These are phyloP conservation scores for Coleophoma crateriformis DNA, from an alignment of 2,329 filamentous ascomycete species.

Conservation along the genomic window DNA sequence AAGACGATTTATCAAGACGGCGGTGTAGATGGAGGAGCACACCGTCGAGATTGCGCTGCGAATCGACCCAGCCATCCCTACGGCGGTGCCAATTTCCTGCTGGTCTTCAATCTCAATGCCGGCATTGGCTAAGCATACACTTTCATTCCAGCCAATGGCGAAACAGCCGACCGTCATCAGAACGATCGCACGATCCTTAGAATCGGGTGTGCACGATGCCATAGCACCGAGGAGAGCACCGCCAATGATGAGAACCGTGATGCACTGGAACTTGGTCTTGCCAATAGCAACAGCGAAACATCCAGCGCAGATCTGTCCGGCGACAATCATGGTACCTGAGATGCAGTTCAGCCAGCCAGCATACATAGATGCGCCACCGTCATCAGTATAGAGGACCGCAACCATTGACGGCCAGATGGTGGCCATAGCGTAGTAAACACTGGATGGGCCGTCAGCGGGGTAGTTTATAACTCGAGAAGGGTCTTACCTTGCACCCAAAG, in stretches of 20 bases:
- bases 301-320: slow-evolving; percentile 17
- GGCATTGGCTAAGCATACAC: slow-evolving; percentile 27
- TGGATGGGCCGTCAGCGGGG: slow-evolving; percentile 1
- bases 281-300: slow-evolving; percentile 28
- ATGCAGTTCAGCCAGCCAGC: background rate
- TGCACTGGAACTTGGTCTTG: slow-evolving; percentile 27
- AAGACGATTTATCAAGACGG: slow-evolving; percentile 29
- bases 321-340: background rate
- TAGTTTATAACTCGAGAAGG: background rate
- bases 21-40: slow-evolving; percentile 28
- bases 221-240: background rate
- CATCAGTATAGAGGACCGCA: slow-evolving; percentile 24
- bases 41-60: slow-evolving; percentile 29
- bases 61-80: slow-evolving; percentile 29
- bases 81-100: slow-evolving; percentile 27
- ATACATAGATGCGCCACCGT: background rate
- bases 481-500: slow-evolving; percentile 23
- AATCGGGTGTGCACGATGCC: background rate
- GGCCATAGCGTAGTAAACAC: slow-evolving; percentile 31
- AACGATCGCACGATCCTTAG: background rate
- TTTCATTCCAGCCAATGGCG: slow-evolving; percentile 30
- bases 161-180: slow-evolving; percentile 14
- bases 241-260: slow-evolving; percentile 15
- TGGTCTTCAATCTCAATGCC: slow-evolving; percentile 29
- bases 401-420: slow-evolving; percentile 32